phyloP scores from a whole-genome alignment of 1,139 yeast species.

The Petasospora rhodanensis region DNA sequence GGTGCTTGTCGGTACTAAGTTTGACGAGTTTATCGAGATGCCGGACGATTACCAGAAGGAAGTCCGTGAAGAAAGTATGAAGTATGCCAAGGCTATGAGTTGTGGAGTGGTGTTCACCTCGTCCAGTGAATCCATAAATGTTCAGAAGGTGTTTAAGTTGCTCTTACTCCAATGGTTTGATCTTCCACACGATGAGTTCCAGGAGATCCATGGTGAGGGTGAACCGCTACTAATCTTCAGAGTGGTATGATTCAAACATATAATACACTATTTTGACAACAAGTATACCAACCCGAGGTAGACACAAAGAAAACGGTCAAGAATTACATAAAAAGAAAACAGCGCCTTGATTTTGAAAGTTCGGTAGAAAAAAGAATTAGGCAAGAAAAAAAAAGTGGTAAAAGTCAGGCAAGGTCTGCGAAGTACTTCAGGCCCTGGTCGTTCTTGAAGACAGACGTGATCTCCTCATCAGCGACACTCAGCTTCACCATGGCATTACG shows the following conservation, averaged over 20 bases:
- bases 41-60: slow-evolving; percentile 81
- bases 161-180: slow-evolving; percentile 92
- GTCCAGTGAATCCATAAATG: slow-evolving; percentile 87
- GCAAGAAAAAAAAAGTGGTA: not conserved
- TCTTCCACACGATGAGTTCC: slow-evolving; percentile 72
- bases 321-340: too few species aligned
- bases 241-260: not conserved
- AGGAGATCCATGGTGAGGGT: slow-evolving; percentile 78
- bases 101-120: slow-evolving; percentile 90
- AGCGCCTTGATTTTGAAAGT: too few species aligned
- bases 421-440: slow-evolving; percentile 24
- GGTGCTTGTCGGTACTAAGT: slow-evolving; percentile 88
- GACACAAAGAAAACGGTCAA: too few species aligned
- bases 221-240: slow-evolving; percentile 84
- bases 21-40: slow-evolving; percentile 79
- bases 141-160: slow-evolving; percentile 90
- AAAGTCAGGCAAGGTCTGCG: slow-evolving; percentile 6
- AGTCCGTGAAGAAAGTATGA: slow-evolving; percentile 78
- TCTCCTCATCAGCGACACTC: slow-evolving; percentile 67
- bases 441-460: slow-evolving; percentile 48
- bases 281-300: too few species aligned
- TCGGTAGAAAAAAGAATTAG: too few species aligned
- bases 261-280: not conserved
- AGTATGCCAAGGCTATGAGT: slow-evolving; percentile 88
- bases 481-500: slow-evolving; percentile 60